Evolutionary conservation across 1,284 basidiomycete species (phyloP), one percentile per base, ranked within the genome.

Genomic region (Ganoderma sinense): DNA sequence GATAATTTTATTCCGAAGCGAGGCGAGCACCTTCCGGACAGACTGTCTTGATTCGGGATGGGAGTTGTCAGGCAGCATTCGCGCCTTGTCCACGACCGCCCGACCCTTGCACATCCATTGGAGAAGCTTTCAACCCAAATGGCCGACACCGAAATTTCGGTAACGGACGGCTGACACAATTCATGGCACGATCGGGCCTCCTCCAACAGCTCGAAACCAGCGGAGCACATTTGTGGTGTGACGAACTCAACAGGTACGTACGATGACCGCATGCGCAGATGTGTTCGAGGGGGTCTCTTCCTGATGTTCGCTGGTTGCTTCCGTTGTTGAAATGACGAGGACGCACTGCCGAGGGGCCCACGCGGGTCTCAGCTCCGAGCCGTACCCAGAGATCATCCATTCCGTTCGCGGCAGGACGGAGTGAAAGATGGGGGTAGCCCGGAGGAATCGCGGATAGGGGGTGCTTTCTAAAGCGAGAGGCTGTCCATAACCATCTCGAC

Each of bases 391-490:
- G 56, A 39, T 59, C 36, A 59, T 59, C 56, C 36, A 41, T 36
- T 45, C 59, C 41, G 62, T 59, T 39, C 31, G 58, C 63, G 33
- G 59, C 41, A 55, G 48, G 48, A 41, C 51, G 48, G 29, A 31
- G 60, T 43, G 33, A 26, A 23, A 53, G 66, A 59, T 56, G 55
- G 43, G 43, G 55, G 39, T 14, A 60, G n/a, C 62, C 67, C 66
- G 67, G 66, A 58, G 65, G 53, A 40, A 67, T 68, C 70, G 67
- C 67, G 63, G 69, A 69, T 67, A 67, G 16, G 36, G 23, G 36
- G 40, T 20, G 31, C 33, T 10, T 26, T 14, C 23, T 26, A 39
- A 59, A n/a, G 36, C 11, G 11, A 59, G 33, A 13, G 36, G 33
- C 29, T 39, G 33, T 36, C 56, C 56, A 59, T 10, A 36, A 23